These are phyloP conservation scores for Pichia sp. DNA, from an alignment of 1,139 yeast species.

Conservation along the genomic window DNA sequence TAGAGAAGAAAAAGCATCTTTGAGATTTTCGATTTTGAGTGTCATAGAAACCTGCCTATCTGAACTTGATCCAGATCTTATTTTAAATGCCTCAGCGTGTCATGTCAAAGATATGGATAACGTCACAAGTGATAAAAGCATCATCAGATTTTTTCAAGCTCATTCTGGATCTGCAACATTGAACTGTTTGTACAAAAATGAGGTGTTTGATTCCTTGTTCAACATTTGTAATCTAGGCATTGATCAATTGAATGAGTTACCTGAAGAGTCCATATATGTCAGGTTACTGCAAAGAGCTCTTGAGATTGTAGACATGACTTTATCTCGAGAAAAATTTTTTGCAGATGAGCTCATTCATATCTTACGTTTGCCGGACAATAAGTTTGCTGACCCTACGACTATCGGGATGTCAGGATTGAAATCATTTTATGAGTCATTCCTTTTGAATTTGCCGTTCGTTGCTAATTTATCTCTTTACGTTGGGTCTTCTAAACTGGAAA, in stretches of 20 bases:
- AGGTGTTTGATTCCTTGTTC: conserved; percentile 53
- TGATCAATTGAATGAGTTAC: conserved; percentile 47
- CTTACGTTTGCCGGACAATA: conserved; percentile 34
- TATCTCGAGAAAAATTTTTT: conserved; percentile 51
- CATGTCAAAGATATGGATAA: conserved; percentile 47
- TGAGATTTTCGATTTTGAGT: conserved; percentile 53
- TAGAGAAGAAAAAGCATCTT: conserved; percentile 38
- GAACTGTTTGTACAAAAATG: conserved; percentile 58
- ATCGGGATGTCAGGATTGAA: conserved; percentile 53
- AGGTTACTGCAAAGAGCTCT: conserved; percentile 38
- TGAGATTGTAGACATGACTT: conserved; percentile 43
- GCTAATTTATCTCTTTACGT: conserved; percentile 70
- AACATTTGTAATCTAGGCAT: conserved; percentile 52
- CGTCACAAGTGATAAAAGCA: conserved; percentile 41
- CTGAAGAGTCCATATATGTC: conserved; percentile 34
- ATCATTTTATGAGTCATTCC: conserved; percentile 66
- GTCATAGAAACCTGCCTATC: conserved; percentile 51
- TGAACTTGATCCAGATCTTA: conserved; percentile 62
- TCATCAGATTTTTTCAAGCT: conserved; percentile 41
- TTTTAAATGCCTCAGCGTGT: conserved; percentile 47
- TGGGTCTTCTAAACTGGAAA: conserved; percentile 47
- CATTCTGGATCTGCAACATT: conserved; percentile 70
- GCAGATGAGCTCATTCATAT: conserved; percentile 48
- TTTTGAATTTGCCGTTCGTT: conserved; percentile 63
- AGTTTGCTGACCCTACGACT: conserved; percentile 44